Conservation (phyloP, 768 basidiomycete species). For the Naganishia vishniacii region DNA sequence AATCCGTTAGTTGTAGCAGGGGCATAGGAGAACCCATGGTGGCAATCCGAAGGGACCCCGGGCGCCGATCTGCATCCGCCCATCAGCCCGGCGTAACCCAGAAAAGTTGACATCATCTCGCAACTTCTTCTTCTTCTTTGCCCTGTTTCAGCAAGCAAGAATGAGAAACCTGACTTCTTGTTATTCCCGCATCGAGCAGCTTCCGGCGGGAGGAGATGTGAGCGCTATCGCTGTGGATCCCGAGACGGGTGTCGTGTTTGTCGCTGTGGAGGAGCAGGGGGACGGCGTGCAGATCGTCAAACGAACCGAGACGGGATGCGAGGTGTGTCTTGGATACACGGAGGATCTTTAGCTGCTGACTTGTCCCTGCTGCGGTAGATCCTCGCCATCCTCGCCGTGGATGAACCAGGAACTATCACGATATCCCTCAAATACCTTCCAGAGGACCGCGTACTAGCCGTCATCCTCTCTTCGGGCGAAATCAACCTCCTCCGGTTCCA, state of each 20-base stretch:
- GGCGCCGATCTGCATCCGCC: no score
- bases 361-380: neutral
- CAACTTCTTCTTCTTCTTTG: no score
- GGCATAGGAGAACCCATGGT: no score
- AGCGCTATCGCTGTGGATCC: constrained; percentile 36
- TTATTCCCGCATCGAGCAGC: neutral
- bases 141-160: neutral
- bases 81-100: no score
- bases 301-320: constrained; percentile 18
- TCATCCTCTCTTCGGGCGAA: constrained; percentile 73
- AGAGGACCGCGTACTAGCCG: constrained; percentile 63
- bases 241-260: constrained; percentile 52
- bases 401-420: constrained; percentile 49
- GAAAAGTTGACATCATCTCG: no score
- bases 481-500: constrained; percentile 62
- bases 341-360: neutral
- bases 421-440: constrained; percentile 65
- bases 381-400: neutral
- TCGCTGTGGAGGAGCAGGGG: constrained; percentile 54
- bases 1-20: no score
- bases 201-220: neutral
- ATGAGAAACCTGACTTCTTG: constrained; percentile 14
- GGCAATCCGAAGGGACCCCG: no score
- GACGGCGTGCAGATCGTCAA: constrained; percentile 52
- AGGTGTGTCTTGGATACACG: constrained; percentile 8